These are phyloP conservation scores for Aspergillus tanneri DNA, from an alignment of 2,329 filamentous ascomycete species.

Conservation along the genomic window DNA sequence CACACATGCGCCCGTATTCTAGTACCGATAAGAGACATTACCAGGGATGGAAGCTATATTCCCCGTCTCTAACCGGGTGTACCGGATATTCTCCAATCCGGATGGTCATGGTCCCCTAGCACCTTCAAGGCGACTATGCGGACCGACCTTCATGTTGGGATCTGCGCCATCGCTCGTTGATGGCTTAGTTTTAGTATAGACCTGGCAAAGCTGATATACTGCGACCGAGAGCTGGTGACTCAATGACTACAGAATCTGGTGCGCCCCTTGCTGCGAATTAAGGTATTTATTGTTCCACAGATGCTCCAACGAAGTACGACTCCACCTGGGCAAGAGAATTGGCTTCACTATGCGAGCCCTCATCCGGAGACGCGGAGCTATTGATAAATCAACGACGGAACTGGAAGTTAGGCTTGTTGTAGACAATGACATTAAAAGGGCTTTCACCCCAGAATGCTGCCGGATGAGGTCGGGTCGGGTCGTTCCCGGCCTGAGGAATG, in stretches of 20 bases:
- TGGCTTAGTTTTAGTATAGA: constrained; percentile 45
- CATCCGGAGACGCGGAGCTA: constrained; percentile 38
- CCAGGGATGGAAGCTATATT: constrained; percentile 44
- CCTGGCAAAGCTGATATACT: constrained; percentile 44
- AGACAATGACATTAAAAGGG: constrained; percentile 50
- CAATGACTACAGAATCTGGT: constrained; percentile 48
- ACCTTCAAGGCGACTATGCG: constrained; percentile 42
- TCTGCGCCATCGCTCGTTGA: constrained; percentile 23
- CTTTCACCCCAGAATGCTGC: constrained; percentile 38
- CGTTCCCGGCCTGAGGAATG: constrained; percentile 32
- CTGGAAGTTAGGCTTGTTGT: constrained; percentile 42
- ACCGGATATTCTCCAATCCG: constrained; percentile 31
- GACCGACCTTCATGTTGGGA: constrained; percentile 24
- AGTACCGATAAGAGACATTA: constrained; percentile 36
- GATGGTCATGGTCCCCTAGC: constrained; percentile 39
- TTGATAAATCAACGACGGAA: constrained; percentile 45
- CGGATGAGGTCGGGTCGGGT: constrained; percentile 30
- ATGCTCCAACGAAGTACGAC: constrained; percentile 49
- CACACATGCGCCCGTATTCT: constrained; percentile 26
- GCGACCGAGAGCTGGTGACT: constrained; percentile 42
- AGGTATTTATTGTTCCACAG: constrained; percentile 50
- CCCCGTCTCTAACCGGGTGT: constrained; percentile 33
- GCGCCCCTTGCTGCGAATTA: constrained; percentile 36
- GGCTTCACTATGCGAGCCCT: constrained; percentile 41
- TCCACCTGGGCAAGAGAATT: constrained; percentile 37